These are phyloP conservation scores for Xylaria sp. DNA, from an alignment of 2,329 filamentous ascomycete genomes.

Conservation along the genomic window DNA sequence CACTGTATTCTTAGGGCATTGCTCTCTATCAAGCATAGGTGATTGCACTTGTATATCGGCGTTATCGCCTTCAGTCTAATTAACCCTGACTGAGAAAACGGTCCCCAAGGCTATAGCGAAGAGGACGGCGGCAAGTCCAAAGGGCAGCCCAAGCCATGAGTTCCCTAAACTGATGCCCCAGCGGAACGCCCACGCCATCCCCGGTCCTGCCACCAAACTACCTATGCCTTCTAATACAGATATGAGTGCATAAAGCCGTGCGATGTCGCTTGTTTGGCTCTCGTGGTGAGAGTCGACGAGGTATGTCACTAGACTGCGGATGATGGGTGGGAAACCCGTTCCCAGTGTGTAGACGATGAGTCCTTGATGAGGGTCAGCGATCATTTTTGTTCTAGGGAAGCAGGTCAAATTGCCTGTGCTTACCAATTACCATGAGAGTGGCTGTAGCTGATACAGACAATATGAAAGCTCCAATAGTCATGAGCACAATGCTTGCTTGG, in stretches of 20 bases:
- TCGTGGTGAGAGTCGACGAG: slow-evolving; percentile 17
- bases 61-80: background rate
- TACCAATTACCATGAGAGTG: slow-evolving; percentile 14
- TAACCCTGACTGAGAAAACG: slow-evolving; percentile 8
- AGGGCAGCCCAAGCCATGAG: slow-evolving; percentile 12
- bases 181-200: slow-evolving; percentile 19
- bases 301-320: slow-evolving; percentile 16
- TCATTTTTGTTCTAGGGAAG: background rate
- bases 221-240: slow-evolving; percentile 16
- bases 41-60: no score
- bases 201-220: slow-evolving; percentile 14
- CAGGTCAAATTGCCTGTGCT: background rate
- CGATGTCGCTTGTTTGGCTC: slow-evolving; percentile 17
- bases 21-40: no score
- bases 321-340: slow-evolving; percentile 17
- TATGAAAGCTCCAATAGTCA: slow-evolving; percentile 9
- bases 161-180: slow-evolving; percentile 8
- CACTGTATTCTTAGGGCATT: no score
- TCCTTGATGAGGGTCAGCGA: slow-evolving; percentile 2
- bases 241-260: slow-evolving; percentile 17
- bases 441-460: background rate
- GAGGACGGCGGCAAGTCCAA: slow-evolving; percentile 1
- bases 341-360: slow-evolving; percentile 15
- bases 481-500: slow-evolving; percentile 18
- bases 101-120: slow-evolving; percentile 14